phyloP scores from a whole-genome alignment of 148 eudicot genomes.

The Gaultheria prostrata region DNA sequence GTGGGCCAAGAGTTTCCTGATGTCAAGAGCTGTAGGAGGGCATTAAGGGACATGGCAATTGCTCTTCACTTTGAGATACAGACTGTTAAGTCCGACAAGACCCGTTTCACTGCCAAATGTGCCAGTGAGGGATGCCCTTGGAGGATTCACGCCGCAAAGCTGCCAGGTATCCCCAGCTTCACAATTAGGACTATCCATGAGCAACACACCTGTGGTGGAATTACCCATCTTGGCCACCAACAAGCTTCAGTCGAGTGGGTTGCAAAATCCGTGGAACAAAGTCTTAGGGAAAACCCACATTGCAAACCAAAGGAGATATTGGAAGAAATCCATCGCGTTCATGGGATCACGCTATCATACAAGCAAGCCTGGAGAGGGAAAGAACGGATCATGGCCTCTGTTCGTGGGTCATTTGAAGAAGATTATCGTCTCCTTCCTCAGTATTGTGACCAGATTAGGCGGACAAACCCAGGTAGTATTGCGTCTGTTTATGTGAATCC shows the following conservation, averaged over 20 bases:
- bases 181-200: slow-evolving; percentile 63
- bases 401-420: slow-evolving; percentile 73
- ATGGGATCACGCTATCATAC: slow-evolving; percentile 75
- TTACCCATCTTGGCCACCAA: slow-evolving; percentile 72
- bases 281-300: slow-evolving; percentile 65
- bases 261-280: slow-evolving; percentile 61
- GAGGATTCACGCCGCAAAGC: slow-evolving; percentile 79
- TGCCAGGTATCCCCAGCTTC: slow-evolving; percentile 70
- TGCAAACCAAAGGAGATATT: slow-evolving; percentile 79
- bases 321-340: slow-evolving; percentile 67
- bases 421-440: slow-evolving; percentile 73
- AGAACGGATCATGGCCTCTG: slow-evolving; percentile 73
- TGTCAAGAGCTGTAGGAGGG: slow-evolving; percentile 66
- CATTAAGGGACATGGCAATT: slow-evolving; percentile 56
- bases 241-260: slow-evolving; percentile 87
- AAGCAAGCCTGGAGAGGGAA: slow-evolving; percentile 92
- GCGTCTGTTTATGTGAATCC: slow-evolving; percentile 58
- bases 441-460: slow-evolving; percentile 56
- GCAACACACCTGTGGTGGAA: slow-evolving; percentile 61
- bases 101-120: slow-evolving; percentile 75
- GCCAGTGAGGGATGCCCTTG: slow-evolving; percentile 80
- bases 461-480: slow-evolving; percentile 72
- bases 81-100: slow-evolving; percentile 72
- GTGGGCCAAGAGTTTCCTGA: slow-evolving; percentile 76
- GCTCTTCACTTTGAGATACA: slow-evolving; percentile 75